Evolutionary conservation across 1,284 basidiomycete species (phyloP), one percentile per base, ranked within the genome.

Genomic region (Ceratobasidium sp.): DNA sequence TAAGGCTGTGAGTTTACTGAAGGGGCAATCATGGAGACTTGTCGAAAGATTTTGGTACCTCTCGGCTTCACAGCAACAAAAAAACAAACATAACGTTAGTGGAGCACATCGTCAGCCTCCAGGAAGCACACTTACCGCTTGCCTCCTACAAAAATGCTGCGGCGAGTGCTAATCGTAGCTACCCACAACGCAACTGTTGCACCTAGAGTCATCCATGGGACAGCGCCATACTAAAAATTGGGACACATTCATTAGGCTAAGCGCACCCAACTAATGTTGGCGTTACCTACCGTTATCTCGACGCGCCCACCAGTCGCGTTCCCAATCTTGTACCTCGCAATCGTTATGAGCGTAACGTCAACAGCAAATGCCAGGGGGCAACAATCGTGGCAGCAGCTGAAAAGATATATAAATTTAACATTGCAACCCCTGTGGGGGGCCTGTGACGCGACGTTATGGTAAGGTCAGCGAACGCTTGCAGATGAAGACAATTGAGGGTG

Each of bases 111-210:
- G 13, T 13, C 27, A 52, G 49, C n/a, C 13, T 13, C 13, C 40
- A 10, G 38, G 17, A 52, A 20, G 49, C 20, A 22, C 15, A 45
- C 47, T 62, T 38, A 65, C 57, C 60, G 43, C 22, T 68, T 57
- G 20, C 78, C 75, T 64, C 74, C 78, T 68, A 75, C 74, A 71
- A 78, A 79, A 25, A 83, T 73, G 32, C 80, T 81, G 72, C 74
- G 76, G 71, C 78, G 82, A 35, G 81, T 77, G 54, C 78, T 79
- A 31, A 82, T 73, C 58, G 81, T 76, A 27, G 82, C 80, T 34
- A 80, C 73, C 83, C 83, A 86, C n/a, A 85, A 76, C 5, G 81
- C 78, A 52, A 86, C 74, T 5, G 81, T 78, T 2, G 85, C 85
- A 13, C 78, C 82, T 35, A 86, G 77, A 7, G 78, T 77, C 81